phyloP scores from a whole-genome alignment of 768 basidiomycete genomes.

The Leucocoprinus birnbaumii region DNA sequence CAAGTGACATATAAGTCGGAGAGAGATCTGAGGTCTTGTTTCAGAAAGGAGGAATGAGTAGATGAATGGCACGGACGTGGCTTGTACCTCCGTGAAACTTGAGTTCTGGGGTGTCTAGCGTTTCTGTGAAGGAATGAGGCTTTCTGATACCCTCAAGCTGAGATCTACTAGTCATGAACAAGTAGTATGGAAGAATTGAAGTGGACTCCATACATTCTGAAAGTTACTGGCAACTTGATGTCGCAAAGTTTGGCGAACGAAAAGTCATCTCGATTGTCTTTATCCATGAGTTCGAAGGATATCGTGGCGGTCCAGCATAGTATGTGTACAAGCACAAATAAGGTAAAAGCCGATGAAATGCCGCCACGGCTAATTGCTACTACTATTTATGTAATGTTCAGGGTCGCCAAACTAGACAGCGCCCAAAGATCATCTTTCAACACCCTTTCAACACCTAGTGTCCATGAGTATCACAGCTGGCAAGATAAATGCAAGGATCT shows the following conservation, averaged over 20 bases:
- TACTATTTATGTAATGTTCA: too few species aligned
- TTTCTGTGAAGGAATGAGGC: conserved; percentile 69
- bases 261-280: conserved; percentile 77
- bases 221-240: conserved; percentile 83
- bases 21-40: conserved; percentile 50
- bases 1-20: conserved; percentile 94
- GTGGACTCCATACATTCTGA: conserved; percentile 63
- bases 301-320: neutral
- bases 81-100: conserved; percentile 82
- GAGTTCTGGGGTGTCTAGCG: conserved; percentile 80
- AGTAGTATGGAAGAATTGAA: neutral
- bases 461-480: too few species aligned
- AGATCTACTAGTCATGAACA: conserved; percentile 43
- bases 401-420: too few species aligned
- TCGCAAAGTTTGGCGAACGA: conserved; percentile 91
- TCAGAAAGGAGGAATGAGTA: conserved; percentile 21
- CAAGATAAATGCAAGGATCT: too few species aligned
- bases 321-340: neutral
- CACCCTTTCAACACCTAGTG: too few species aligned
- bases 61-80: conserved; percentile 65
- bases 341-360: too few species aligned
- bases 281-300: conserved; percentile 36
- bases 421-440: too few species aligned
- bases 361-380: too few species aligned
- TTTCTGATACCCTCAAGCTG: conserved; percentile 83